These are phyloP conservation scores for Tetracladium setigerum DNA, from an alignment of 495 filamentous ascomycete species.

Conservation along the genomic window DNA sequence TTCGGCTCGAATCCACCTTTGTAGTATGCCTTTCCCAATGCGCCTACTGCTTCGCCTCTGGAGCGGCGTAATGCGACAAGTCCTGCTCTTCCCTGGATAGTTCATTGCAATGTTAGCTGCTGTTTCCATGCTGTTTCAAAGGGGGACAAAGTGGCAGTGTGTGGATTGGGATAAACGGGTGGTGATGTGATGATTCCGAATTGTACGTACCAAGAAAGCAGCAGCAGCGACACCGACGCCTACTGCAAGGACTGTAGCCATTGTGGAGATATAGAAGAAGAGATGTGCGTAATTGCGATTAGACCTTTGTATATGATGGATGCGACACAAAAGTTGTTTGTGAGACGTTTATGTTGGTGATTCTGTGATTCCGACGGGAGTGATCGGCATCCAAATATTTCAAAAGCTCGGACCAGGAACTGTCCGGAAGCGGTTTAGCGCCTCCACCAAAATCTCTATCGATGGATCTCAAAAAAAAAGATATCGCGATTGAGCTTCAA, in stretches of 20 bases:
- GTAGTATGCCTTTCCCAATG: slow-evolving; percentile 86
- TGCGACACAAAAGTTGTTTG: no score
- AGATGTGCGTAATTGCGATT: background rate
- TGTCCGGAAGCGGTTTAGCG: slow-evolving; percentile 25
- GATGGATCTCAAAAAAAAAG: no score
- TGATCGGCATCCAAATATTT: background rate
- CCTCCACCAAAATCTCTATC: slow-evolving; percentile 8
- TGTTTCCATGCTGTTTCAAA: background rate
- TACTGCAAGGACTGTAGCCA: slow-evolving; percentile 69
- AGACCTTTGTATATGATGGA: no score
- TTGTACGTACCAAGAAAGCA: slow-evolving; percentile 65
- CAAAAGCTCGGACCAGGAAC: slow-evolving; percentile 11
- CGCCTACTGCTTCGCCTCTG: slow-evolving; percentile 59
- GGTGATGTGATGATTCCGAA: no score
- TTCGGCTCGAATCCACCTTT: slow-evolving; percentile 94
- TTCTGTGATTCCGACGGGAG: slow-evolving; percentile 5
- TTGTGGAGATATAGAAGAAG: slow-evolving; percentile 27
- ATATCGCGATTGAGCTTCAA: no score
- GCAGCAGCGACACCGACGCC: slow-evolving; percentile 70
- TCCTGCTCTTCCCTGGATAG: slow-evolving; percentile 74
- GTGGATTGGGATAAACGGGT: background rate
- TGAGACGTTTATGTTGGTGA: no score
- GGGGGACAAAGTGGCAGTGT: background rate
- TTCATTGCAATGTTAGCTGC: background rate
- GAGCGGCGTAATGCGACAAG: slow-evolving; percentile 81